Base-by-base conservation (phyloP, 495 filamentous ascomycete species). In the Viridothelium virens region DNA sequence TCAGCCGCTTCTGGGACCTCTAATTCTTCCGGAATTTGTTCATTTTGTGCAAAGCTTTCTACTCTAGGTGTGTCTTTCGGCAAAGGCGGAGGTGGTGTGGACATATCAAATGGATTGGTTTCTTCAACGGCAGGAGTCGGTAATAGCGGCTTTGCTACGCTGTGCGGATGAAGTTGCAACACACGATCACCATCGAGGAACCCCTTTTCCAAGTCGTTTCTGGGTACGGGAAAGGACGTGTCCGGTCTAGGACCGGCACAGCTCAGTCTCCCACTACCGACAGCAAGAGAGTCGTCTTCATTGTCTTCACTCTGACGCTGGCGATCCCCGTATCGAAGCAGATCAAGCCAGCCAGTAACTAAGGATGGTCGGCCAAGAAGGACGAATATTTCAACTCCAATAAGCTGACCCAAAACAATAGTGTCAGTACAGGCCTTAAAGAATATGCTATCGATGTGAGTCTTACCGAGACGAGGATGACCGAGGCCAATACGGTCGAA, bases 321-420 rank as follows among this genome's bases (percentile, higher is more conserved):
- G 65, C 61, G 59, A 62, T 44, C 63, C 10, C 66, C 66, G 62
- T 63, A 34, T 14, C 37, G 46, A 56, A 77, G 39, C 56, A 76
- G 62, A 39, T 71, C 67, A 18, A 44, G 67, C 76, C 75, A 78
- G 65, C 72, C 74, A n/a, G 10, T 46, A 56, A 78, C 48, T 70
- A 78, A 74, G 53, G 75, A 74, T 12, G n/a, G 2, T 46, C 76
- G 76, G 66, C 70, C 66, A 66, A 77, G 72, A 46, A 78, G 70
- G 64, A 75, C 56, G 69, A 77, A 74, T 63, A 73, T 70, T 31
- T 72, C 69, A 12, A 74, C 66, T n/a, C 75, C 76, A 62, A 73
- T 67, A 18, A 74, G 65, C 76, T 77, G 64, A 31, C 12, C 12
- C 3, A 44, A 48, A 25, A 25, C 25, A 25, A 25, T 25, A 5